Conservation (phyloP, 257 asterid species). For the Petunia secreta region DNA sequence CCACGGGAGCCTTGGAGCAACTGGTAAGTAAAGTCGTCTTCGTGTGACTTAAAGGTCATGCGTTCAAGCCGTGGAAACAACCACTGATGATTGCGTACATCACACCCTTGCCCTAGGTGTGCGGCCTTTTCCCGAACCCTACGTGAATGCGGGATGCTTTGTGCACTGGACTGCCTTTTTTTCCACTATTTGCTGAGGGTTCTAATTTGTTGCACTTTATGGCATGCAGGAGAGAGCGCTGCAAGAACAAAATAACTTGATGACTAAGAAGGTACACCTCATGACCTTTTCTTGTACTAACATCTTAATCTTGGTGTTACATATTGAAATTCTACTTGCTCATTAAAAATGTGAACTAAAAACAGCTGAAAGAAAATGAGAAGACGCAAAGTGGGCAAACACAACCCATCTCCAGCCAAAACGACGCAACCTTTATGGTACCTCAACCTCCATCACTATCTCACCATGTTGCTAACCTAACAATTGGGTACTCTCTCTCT, state of each 20-base stretch:
- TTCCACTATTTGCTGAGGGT: background rate
- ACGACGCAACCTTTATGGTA: constrained; percentile 25
- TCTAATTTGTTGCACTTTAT: background rate
- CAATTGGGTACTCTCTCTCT: constrained; percentile 46
- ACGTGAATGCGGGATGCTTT: no score
- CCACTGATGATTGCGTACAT: no score
- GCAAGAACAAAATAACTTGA: constrained; percentile 54
- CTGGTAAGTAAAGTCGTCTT: no score
- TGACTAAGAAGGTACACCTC: constrained; percentile 57
- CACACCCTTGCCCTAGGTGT: no score
- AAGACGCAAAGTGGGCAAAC: constrained; percentile 26
- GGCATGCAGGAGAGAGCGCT: constrained; percentile 81
- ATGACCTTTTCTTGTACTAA: background rate
- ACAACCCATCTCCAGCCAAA: constrained; percentile 33
- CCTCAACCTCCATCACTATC: constrained; percentile 33
- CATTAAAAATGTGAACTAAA: background rate
- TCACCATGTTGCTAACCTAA: constrained; percentile 32
- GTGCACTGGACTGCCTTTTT: no score
- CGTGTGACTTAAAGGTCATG: no score
- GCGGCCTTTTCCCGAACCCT: no score
- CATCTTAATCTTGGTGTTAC: background rate
- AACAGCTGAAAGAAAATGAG: constrained; percentile 52
- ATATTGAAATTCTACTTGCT: background rate
- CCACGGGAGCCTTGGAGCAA: no score
- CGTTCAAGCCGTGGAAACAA: no score